Evolutionary conservation across 306 rosid species (phyloP).

Genomic region (Gastrolobium bilobum): DNA sequence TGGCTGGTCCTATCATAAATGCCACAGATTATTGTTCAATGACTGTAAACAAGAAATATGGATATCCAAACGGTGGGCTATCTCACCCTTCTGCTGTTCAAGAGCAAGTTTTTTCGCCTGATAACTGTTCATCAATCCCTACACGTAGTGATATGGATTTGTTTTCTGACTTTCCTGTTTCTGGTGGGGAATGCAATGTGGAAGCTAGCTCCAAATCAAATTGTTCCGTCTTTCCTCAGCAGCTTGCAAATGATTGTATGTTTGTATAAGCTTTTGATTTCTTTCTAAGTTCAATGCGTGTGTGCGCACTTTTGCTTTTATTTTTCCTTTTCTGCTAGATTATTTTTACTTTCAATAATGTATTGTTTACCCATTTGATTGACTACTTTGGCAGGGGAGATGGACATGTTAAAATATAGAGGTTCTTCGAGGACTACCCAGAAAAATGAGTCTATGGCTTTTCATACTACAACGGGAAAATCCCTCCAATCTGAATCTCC

Average conservation of each 20-base stretch:
- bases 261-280: background rate
- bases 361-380: conserved; percentile 17
- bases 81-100: conserved; percentile 19
- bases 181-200: conserved; percentile 37
- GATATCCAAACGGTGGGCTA: conserved; percentile 17
- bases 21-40: background rate
- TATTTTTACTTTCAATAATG: background rate
- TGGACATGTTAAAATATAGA: no score
- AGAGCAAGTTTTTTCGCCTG: conserved; percentile 41
- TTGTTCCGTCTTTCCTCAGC: conserved; percentile 43
- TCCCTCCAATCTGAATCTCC: no score
- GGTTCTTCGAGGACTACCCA: no score
- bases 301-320: background rate
- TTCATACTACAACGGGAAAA: no score
- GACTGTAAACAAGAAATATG: background rate
- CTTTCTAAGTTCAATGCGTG: conserved; percentile 17
- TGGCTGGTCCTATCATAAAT: background rate
- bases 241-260: conserved; percentile 47
- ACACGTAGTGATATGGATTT: conserved; percentile 40
- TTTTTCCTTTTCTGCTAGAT: background rate
- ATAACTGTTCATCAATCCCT: conserved; percentile 40
- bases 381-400: conserved; percentile 32
- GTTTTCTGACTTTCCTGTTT: conserved; percentile 27
- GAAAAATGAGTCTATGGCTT: no score
- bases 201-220: conserved; percentile 30